Base-by-base conservation (phyloP, 805 yeast genomes). In the Diddensiella santjacobensis region DNA sequence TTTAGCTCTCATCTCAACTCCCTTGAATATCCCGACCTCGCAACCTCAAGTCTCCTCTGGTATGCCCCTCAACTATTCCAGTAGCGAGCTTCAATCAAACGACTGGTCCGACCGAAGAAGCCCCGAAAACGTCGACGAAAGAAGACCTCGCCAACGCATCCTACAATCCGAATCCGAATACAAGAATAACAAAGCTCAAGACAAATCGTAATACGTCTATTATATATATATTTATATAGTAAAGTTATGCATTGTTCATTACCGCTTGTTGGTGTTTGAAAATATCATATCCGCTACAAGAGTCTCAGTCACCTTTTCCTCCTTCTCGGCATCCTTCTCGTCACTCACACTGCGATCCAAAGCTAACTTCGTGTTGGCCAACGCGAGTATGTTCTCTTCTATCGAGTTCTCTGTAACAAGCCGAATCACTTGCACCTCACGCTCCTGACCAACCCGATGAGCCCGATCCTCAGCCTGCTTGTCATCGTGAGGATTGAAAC, bases 381-480 rank as follows among this genome's bases (percentile, higher is more conserved):
- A 69, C 58, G 80, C 81, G 51, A 83, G 73, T 58, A 93, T 90
- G 57, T 85, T 88, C 66, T 91, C 97, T 58, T 93, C 99, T 35
- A 93, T 84, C 1, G 96, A 81, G 48, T 80, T 74, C 54, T 74
- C 76, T 6, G 85, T 77, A 45, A 93, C 81, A 52, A 93, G 68
- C 48, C 95, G 79, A 36, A 79, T 75, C 15, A 95, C 96, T 45
- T 73, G 70, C 18, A 93, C 99, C 42, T 85, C 87, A 47, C 83
- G 79, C 4, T 83, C 80, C 69, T 91, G 98, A 1, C 99, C 99
- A 22, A 93, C 96, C 67, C 99, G 78, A 66, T 93, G 99, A 0
- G 98, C 96, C 63, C 99, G 79, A 66, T 93, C 99, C 64, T 95
- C 98, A 1, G 99, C 99, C 70, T 93, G 99, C 62, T 85, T 85